Percentiles rank a stretch among this genome's conserved stretches.
Conservation (phyloP, 169 alveolate genomes). For the Perkinsus chesapeaki region DNA sequence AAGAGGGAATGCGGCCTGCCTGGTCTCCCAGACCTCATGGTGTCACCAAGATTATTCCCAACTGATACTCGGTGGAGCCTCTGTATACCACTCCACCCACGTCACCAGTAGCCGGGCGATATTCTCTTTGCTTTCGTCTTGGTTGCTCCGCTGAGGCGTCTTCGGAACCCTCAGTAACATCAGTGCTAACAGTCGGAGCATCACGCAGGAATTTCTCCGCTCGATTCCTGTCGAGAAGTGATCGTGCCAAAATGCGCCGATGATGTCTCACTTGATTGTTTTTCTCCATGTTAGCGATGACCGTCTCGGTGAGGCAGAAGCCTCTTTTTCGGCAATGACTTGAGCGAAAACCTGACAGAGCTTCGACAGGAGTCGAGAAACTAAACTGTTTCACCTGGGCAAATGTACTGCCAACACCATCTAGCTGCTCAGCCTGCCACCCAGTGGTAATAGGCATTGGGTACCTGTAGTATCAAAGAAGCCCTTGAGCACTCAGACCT, state of each 20-base stretch:
- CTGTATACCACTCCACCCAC: neutral
- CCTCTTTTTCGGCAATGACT: neutral
- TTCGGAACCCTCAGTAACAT: neutral
- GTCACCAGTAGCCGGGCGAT: neutral
- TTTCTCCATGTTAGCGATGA: neutral
- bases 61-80: neutral
- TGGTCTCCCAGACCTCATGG: neutral
- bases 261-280: neutral
- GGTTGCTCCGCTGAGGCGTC: neutral
- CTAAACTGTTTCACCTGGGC: neutral
- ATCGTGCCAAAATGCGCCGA: neutral
- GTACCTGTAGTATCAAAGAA: neutral
- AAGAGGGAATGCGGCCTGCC: too few species aligned
- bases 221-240: neutral
- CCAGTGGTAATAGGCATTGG: neutral
- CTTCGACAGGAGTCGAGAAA: neutral
- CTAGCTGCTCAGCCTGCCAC: slow-evolving; percentile 1
- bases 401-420: neutral
- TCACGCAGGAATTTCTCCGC: neutral
- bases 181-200: neutral
- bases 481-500: neutral
- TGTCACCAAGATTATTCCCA: neutral
- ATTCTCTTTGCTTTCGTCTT: neutral
- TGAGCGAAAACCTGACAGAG: neutral
- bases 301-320: neutral